phyloP scores from a whole-genome alignment of 306 rosid species.

The Astragalus glycyphyllos region DNA sequence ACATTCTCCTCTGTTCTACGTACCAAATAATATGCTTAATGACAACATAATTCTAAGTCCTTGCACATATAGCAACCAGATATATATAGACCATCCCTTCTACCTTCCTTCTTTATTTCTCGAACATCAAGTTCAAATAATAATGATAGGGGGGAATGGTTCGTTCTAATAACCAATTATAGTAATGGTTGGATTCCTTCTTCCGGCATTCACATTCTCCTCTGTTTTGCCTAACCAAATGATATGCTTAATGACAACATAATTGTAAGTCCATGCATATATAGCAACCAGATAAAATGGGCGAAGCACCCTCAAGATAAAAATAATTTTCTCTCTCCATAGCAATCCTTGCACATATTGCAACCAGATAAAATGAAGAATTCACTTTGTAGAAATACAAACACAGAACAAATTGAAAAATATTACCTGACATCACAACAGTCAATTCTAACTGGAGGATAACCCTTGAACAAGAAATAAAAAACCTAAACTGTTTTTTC shows the following conservation, averaged over 20 bases:
- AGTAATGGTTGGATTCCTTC: neutral
- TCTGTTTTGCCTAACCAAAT: constrained; percentile 20
- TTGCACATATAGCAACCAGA: no score
- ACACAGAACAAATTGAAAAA: no score
- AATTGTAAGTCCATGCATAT: no score
- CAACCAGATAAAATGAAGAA: constrained; percentile 24
- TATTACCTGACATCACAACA: no score
- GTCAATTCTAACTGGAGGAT: no score
- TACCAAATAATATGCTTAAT: constrained; percentile 30
- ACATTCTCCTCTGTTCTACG: neutral
- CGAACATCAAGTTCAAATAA: constrained; percentile 10
- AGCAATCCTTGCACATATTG: neutral
- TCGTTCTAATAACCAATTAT: neutral
- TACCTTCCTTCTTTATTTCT: neutral
- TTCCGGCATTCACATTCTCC: constrained; percentile 13
- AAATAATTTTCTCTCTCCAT: neutral
- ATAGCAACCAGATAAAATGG: no score
- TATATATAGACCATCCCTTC: neutral
- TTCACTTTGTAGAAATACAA: no score
- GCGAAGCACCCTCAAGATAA: constrained; percentile 22
- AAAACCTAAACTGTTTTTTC: no score
- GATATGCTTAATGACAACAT: constrained; percentile 10
- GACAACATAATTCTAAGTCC: neutral
- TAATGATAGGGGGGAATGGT: neutral
- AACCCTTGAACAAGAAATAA: no score